Conservation (phyloP, 2,329 filamentous ascomycete genomes). For the Westerdykella aurantiaca region DNA sequence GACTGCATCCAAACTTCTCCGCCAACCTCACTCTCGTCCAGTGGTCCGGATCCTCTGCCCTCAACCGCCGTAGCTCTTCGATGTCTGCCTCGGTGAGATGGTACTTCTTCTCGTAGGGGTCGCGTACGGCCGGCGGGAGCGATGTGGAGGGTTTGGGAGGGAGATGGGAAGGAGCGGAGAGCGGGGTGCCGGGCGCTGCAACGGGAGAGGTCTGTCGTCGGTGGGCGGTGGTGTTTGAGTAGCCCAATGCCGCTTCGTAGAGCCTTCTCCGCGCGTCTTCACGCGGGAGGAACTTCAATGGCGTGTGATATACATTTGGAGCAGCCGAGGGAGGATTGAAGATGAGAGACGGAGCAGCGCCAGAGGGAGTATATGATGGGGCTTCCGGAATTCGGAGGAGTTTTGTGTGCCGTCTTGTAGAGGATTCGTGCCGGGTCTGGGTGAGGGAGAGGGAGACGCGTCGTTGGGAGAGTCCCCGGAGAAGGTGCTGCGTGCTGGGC, state of each 20-base stretch:
- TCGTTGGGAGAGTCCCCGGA: conserved; percentile 42
- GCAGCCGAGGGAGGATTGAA: conserved; percentile 62
- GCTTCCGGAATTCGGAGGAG: conserved; percentile 42
- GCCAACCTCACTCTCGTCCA: conserved; percentile 58
- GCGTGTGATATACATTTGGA: conserved; percentile 59
- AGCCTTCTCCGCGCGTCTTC: conserved; percentile 51
- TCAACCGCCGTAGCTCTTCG: conserved; percentile 53
- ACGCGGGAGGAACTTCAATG: conserved; percentile 57
- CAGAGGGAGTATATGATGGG: conserved; percentile 36
- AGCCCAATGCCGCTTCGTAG: conserved; percentile 32
- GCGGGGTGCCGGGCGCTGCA: conserved; percentile 27
- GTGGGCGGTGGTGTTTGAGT: conserved; percentile 18
- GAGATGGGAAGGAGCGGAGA: conserved; percentile 13
- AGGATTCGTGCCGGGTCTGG: conserved; percentile 40
- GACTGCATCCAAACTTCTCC: conserved; percentile 57
- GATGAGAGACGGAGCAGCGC: conserved; percentile 36
- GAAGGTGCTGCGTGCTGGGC: conserved; percentile 63
- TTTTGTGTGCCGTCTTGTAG: conserved; percentile 44
- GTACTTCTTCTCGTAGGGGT: conserved; percentile 54
- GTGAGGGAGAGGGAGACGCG: conserved; percentile 18
- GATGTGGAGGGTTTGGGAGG: conserved; percentile 22
- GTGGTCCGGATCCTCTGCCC: conserved; percentile 49
- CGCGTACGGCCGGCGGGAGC: conserved; percentile 47
- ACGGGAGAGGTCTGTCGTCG: conserved; percentile 18
- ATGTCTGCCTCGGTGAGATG: conserved; percentile 54